Percentiles rank a stretch among this genome's conserved stretches.
phyloP scores from a whole-genome alignment of 352 stramenopile species.

The Nothophytophthora sp. region DNA sequence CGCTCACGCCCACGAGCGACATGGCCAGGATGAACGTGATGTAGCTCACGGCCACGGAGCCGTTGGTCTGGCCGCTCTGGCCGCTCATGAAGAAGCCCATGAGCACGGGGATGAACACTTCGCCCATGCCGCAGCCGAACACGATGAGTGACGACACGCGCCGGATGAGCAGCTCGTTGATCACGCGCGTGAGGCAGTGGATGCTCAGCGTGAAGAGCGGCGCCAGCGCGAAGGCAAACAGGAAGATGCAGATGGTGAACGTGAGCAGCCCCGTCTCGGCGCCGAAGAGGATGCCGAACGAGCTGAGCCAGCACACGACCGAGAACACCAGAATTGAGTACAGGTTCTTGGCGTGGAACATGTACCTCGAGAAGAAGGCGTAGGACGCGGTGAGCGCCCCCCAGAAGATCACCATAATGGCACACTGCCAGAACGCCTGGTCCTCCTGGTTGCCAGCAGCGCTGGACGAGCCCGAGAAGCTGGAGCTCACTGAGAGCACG shows the following conservation, averaged over 20 bases:
- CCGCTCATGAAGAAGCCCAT: slow-evolving; percentile 90
- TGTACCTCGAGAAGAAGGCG: slow-evolving; percentile 70
- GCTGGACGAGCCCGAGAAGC: slow-evolving; percentile 18
- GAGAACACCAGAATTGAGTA: slow-evolving; percentile 76
- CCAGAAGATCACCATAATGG: slow-evolving; percentile 79
- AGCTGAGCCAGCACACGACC: slow-evolving; percentile 62
- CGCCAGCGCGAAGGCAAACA: slow-evolving; percentile 68
- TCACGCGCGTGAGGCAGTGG: slow-evolving; percentile 82
- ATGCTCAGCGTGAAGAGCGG: slow-evolving; percentile 84
- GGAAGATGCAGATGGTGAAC: slow-evolving; percentile 55
- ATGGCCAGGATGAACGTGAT: slow-evolving; percentile 81
- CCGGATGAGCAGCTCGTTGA: slow-evolving; percentile 78
- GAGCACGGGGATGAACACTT: slow-evolving; percentile 82
- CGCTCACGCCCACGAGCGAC: slow-evolving; percentile 63
- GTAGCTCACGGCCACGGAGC: slow-evolving; percentile 72
- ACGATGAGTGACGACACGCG: slow-evolving; percentile 84
- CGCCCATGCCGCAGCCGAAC: slow-evolving; percentile 82
- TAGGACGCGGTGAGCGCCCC: slow-evolving; percentile 72
- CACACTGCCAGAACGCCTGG: slow-evolving; percentile 55
- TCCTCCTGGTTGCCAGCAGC: slow-evolving; percentile 13
- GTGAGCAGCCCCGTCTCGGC: slow-evolving; percentile 48
- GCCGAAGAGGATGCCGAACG: slow-evolving; percentile 71
- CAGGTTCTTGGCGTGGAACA: slow-evolving; percentile 79
- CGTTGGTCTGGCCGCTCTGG: slow-evolving; percentile 75
- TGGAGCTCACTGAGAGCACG: slow-evolving; percentile 36